Base-by-base conservation (phyloP, 129 eudicot genomes). In the Centella asiatica region DNA sequence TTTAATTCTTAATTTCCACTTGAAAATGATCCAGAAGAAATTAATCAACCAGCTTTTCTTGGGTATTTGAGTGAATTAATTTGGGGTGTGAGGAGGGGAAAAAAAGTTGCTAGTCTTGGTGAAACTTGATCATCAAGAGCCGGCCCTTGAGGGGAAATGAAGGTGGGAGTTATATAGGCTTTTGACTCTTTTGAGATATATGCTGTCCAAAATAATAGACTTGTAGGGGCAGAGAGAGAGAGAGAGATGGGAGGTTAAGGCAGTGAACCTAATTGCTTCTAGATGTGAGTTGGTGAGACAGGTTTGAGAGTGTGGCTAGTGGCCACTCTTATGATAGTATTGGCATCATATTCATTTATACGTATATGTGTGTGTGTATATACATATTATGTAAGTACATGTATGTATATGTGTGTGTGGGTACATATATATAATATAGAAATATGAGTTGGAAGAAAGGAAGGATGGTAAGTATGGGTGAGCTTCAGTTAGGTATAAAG, bases 261-360 rank as follows among this genome's bases (percentile, higher is more conserved):
- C 33, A 62, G 67, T 62, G 67, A 67, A 27, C 60, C 69, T 71
- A 68, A 70, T 63, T 79, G 95, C 97, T 90, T 90, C 97, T 90
- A 90, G 97, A 90, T 75, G 95, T 53, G 97, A 90, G 97, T 90
- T 90, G 97, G 97, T 86, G 89, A 86, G 90, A 80, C 77, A 77
- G 95, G 86, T 84, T 83, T 53, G 84, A 78, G 89, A 71, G 88
- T 70, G 80, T 78, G 83, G 83, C 78, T 83, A 83, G 94, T 80
- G 85, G 89, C n/a, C n/a, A n/a, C n/a, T n/a, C n/a, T n/a, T n/a
- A n/a, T n/a, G n/a, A n/a, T n/a, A n/a, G n/a, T n/a, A n/a, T n/a
- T n/a, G n/a, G n/a, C n/a, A n/a, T n/a, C n/a, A n/a, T n/a, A n/a
- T n/a, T n/a, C 6, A 9, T 50, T 9, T 50, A 5, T 50, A 9